These are phyloP conservation scores for Albatrellus ellisii DNA, from an alignment of 768 basidiomycete species.

Conservation along the genomic window DNA sequence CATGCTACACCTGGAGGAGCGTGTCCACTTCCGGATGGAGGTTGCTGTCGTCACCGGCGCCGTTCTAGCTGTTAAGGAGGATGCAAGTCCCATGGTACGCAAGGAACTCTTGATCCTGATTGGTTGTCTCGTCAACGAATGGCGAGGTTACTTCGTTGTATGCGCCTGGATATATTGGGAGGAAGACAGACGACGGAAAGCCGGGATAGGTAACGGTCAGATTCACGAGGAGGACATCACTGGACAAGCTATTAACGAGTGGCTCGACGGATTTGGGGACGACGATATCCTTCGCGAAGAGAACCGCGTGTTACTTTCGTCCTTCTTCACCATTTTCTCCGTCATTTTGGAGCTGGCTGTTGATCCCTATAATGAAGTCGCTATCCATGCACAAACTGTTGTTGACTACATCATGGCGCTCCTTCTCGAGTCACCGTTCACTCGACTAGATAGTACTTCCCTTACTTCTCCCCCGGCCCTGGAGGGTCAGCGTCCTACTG, in stretches of 20 bases:
- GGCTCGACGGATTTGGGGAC: conserved; percentile 60
- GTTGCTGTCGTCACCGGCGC: conserved; percentile 86
- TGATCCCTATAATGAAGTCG: conserved; percentile 89
- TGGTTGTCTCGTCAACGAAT: conserved; percentile 89
- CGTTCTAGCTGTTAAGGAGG: conserved; percentile 79
- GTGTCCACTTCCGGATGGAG: conserved; percentile 79
- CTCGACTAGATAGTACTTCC: conserved; percentile 54
- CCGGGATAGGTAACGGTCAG: conserved; percentile 21
- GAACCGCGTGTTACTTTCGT: conserved; percentile 75
- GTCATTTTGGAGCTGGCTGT: conserved; percentile 81
- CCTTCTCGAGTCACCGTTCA: conserved; percentile 81
- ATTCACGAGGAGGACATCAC: conserved; percentile 59
- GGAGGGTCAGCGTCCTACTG: conserved; percentile 19
- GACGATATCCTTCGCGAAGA: conserved; percentile 51
- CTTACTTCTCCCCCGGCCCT: conserved; percentile 33
- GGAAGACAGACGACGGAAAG: conserved; percentile 58
- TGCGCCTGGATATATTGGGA: conserved; percentile 98
- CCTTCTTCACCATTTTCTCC: conserved; percentile 88
- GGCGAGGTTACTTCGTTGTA: conserved; percentile 90
- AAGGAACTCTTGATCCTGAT: conserved; percentile 89
- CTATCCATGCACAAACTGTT: conserved; percentile 80
- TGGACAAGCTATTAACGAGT: conserved; percentile 58
- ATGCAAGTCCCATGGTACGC: conserved; percentile 92
- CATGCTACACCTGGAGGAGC: conserved; percentile 60
- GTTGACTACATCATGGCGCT: conserved; percentile 89